Conservation (phyloP, 2,329 filamentous ascomycete genomes). For the Aspergillus phoenicis region DNA sequence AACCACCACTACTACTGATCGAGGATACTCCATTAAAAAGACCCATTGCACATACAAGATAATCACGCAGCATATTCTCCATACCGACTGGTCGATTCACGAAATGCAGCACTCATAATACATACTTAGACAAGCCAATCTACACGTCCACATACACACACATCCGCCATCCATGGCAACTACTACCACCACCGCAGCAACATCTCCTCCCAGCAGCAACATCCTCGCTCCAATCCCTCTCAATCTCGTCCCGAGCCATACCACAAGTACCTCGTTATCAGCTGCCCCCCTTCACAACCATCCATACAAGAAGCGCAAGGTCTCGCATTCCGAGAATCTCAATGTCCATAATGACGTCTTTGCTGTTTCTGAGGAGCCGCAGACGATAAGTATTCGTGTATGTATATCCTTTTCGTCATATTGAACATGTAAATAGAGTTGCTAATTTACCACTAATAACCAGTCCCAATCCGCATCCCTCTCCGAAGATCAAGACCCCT, state of each 20-base stretch:
- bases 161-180: conserved; percentile 43
- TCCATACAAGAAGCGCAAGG: conserved; percentile 40
- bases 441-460: conserved; percentile 2
- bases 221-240: conserved; percentile 39
- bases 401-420: not conserved
- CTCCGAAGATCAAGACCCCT: conserved; percentile 30
- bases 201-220: conserved; percentile 10
- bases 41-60: not conserved
- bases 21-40: not conserved
- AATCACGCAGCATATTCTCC: too few species aligned
- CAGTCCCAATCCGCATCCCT: conserved; percentile 41
- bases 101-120: too few species aligned
- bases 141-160: conserved; percentile 29
- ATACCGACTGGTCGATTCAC: too few species aligned
- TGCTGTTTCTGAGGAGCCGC: not conserved
- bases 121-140: not conserved
- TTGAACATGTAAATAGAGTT: too few species aligned
- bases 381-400: not conserved
- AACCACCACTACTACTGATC: not conserved
- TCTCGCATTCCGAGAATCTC: not conserved
- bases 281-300: conserved; percentile 14
- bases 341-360: not conserved
- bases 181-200: conserved; percentile 17
- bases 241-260: conserved; percentile 32
- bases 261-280: not conserved